Percentiles rank a stretch among this genome's conserved stretches.
Conservation (phyloP, 768 basidiomycete species). For the Ramaria sp. region DNA sequence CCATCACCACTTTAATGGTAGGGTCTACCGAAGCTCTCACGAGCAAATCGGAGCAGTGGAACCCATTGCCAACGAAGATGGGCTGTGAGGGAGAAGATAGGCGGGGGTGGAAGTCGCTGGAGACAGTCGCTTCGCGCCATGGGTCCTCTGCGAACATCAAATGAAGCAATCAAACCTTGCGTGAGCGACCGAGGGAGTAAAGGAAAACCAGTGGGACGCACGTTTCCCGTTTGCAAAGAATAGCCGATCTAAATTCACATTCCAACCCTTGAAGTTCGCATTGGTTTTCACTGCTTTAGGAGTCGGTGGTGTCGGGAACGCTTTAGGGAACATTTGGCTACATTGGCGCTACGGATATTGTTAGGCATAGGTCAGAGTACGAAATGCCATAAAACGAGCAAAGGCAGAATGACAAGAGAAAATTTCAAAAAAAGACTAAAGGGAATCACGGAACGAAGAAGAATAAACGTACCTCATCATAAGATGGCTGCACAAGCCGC, state of each 20-base stretch:
- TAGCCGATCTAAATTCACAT: conserved; percentile 42
- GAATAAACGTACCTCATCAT: conserved; percentile 35
- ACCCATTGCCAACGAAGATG: conserved; percentile 49
- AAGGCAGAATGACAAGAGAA: background rate
- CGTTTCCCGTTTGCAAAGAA: conserved; percentile 65
- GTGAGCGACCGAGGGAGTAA: background rate
- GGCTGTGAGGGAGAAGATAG: conserved; percentile 43
- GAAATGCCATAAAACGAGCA: no score
- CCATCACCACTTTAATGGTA: conserved; percentile 44
- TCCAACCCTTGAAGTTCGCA: conserved; percentile 48
- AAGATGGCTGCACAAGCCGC: conserved; percentile 41
- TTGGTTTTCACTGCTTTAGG: conserved; percentile 33
- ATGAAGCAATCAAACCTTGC: background rate
- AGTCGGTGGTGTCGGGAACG: conserved; percentile 37
- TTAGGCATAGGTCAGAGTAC: no score
- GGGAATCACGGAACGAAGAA: background rate
- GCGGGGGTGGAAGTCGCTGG: conserved; percentile 37
- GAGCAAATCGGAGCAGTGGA: conserved; percentile 56
- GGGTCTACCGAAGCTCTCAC: conserved; percentile 33
- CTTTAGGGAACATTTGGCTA: conserved; percentile 51
- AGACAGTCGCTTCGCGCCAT: conserved; percentile 61
- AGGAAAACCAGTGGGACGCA: conserved; percentile 24
- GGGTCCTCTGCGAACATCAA: conserved; percentile 45
- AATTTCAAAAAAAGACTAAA: conserved; percentile 11
- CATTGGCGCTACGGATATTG: conserved; percentile 47